Base-by-base conservation (phyloP, 805 yeast genomes). In the Yarrowia sp. region DNA sequence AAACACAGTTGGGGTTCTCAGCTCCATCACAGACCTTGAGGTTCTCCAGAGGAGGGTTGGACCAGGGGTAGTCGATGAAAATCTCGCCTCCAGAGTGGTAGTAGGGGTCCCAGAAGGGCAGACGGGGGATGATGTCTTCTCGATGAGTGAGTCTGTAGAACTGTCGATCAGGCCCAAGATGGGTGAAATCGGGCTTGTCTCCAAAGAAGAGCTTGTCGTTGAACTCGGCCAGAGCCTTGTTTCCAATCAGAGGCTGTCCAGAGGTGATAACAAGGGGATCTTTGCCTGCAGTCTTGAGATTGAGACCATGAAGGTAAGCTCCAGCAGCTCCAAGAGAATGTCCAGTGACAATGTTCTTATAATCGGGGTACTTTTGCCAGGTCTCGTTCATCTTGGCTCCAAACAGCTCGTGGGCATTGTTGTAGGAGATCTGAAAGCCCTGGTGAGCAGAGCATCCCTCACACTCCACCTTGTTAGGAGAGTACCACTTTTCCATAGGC, bases 141-240 rank as follows among this genome's bases (percentile, higher is more conserved):
- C 16, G 9, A 11, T 52, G 56, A 11, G 56, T 52, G 42, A 52
- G 42, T 16, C 56, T 8, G 56, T 52, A 52, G 4, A 52, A 52
- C 26, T 36, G 56, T 16, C 56, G 14, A 15, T 35, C 42, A 7
- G 56, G 42, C 5, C 56, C 56, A 9, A 36, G 56, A 8, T 35
- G 42, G 5, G 56, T 52, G n/a, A 52, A 52, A n/a, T 52, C 56
- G 8, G 42, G 41, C n/a, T 52, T 52, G 26, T 52, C 56, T 52
- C 56, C 56, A 11, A 52, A 52, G 10, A 52, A 52, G 26, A 52
- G 56, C 26, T 16, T 35, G 26, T 52, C 56, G 16, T 52, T 52
- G 56, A n/a, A 52, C 26, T 52, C 56, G 10, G 56, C 56, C 26
- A 52, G 42, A 36, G 56, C 56, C 56, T 36, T n/a, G 56, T 52